Conservation (phyloP, 2,329 filamentous ascomycete genomes). For the Pyrenochaeta sp. region DNA sequence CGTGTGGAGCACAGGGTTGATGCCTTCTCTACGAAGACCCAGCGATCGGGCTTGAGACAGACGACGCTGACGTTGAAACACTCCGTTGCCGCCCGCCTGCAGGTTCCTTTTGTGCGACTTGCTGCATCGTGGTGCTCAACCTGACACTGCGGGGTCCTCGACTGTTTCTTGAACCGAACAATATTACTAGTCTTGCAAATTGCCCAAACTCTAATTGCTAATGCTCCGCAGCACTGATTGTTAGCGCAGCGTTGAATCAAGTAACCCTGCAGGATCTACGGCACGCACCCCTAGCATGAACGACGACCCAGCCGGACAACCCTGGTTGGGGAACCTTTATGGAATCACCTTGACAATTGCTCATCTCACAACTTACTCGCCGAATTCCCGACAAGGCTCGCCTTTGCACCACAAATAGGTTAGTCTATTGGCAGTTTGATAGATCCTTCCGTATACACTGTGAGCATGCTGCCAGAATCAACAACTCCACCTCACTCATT, state of each 20-base stretch:
- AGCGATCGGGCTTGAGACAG: conserved; percentile 23
- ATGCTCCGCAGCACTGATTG: neutral
- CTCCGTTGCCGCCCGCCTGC: conserved; percentile 17
- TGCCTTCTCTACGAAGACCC: conserved; percentile 17
- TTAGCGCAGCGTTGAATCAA: neutral
- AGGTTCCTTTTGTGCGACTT: conserved; percentile 10
- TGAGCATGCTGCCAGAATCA: neutral
- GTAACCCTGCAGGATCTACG: neutral
- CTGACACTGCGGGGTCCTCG: conserved; percentile 5
- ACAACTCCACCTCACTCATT: neutral
- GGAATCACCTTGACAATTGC: neutral
- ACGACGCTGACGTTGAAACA: conserved; percentile 15
- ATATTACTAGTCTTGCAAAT: neutral
- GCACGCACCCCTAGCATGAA: neutral
- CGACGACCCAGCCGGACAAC: neutral
- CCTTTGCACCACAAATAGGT: neutral
- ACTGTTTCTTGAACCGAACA: conserved; percentile 6
- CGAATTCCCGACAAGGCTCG: neutral
- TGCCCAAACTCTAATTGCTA: neutral
- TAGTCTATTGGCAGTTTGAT: neutral
- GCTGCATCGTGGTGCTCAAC: conserved; percentile 4
- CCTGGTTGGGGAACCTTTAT: neutral
- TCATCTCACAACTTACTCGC: conserved; percentile 1
- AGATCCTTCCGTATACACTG: neutral
- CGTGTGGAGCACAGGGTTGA: conserved; percentile 22